A percentile compares a stretch with the other conserved stretches of the same genome.
Evolutionary conservation across 768 basidiomycete genomes (phyloP).

Genomic region (Naematelia encephala): DNA sequence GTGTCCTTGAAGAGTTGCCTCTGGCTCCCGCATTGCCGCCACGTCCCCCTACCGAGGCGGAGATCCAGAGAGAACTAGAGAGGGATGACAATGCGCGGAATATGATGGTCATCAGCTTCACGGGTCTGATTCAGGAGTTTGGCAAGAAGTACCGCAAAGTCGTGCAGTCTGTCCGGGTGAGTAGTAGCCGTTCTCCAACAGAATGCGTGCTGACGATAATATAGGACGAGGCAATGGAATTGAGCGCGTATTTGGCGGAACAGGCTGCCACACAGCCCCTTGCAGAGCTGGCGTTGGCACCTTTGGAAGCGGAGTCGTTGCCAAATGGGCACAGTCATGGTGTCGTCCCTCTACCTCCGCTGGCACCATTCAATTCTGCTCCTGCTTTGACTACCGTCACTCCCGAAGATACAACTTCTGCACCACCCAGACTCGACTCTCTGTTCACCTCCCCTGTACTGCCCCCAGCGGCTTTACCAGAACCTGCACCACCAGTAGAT

Average conservation of each 20-base stretch:
- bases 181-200: slow-evolving; percentile 37
- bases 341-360: background rate
- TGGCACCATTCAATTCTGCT: background rate
- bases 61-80: slow-evolving; percentile 76
- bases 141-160: slow-evolving; percentile 91
- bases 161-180: slow-evolving; percentile 70
- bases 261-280: slow-evolving; percentile 10
- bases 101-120: slow-evolving; percentile 82
- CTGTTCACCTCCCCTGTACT: background rate
- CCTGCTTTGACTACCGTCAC: background rate
- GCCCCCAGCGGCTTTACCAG: background rate
- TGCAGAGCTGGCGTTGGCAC: slow-evolving; percentile 41
- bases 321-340: background rate
- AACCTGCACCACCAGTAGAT: background rate
- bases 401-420: background rate
- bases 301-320: background rate
- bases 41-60: slow-evolving; percentile 71
- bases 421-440: background rate
- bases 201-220: background rate
- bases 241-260: slow-evolving; percentile 12
- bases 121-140: slow-evolving; percentile 79
- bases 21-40: slow-evolving; percentile 88
- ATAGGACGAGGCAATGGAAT: slow-evolving; percentile 16
- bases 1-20: slow-evolving; percentile 78
- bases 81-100: slow-evolving; percentile 74